Percentiles rank a stretch among this genome's conserved stretches.
These are phyloP conservation scores for Penicillium sp. DNA, from an alignment of 2,329 filamentous ascomycete genomes.

Conservation along the genomic window DNA sequence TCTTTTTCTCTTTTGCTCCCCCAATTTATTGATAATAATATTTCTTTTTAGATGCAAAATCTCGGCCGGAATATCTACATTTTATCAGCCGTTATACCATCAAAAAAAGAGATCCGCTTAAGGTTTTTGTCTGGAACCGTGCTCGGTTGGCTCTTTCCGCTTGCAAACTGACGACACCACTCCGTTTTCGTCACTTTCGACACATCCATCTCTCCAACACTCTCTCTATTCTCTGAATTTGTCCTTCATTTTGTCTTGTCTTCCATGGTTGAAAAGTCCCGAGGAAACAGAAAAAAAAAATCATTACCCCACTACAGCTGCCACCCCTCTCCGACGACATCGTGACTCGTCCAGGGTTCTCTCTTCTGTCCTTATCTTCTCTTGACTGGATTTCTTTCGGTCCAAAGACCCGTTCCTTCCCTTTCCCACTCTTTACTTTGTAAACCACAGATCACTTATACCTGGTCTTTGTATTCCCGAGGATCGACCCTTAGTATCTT, in stretches of 20 bases:
- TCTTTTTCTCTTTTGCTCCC: not conserved
- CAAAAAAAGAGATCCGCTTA: slow-evolving; percentile 19
- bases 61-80: not conserved
- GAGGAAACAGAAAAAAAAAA: slow-evolving; percentile 9
- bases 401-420: slow-evolving; percentile 29
- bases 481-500: slow-evolving; percentile 18
- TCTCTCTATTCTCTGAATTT: not conserved
- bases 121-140: slow-evolving; percentile 33
- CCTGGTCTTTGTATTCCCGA: slow-evolving; percentile 20
- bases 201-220: not conserved
- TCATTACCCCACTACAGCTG: slow-evolving; percentile 23
- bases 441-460: slow-evolving; percentile 24
- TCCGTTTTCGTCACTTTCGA: slow-evolving; percentile 32
- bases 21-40: not conserved
- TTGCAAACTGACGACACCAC: slow-evolving; percentile 41
- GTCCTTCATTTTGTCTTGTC: not conserved
- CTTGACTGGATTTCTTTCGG: slow-evolving; percentile 14
- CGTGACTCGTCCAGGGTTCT: slow-evolving; percentile 22
- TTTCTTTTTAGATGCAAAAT: not conserved
- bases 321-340: slow-evolving; percentile 20
- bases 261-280: slow-evolving; percentile 19
- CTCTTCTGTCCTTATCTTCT: slow-evolving; percentile 9
- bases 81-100: not conserved
- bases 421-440: slow-evolving; percentile 12
- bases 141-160: slow-evolving; percentile 35